Base-by-base conservation (phyloP, 2,329 filamentous ascomycete species). In the Lecanosticta acicola region DNA sequence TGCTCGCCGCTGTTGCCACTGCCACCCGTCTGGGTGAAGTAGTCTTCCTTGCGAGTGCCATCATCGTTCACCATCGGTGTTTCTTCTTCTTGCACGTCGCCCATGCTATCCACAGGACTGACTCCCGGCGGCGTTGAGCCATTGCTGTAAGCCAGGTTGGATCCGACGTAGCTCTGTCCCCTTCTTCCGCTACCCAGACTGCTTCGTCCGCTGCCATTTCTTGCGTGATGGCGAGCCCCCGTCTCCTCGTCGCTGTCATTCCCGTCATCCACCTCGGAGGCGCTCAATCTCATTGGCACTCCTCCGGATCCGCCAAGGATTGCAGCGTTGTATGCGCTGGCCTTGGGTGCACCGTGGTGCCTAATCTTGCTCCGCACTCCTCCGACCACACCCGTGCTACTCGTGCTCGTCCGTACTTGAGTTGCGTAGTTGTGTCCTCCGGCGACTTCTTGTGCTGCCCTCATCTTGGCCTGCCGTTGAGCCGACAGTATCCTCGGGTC, bases 261-360 rank as follows among this genome's bases (percentile, higher is more conserved):
- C 55, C 84, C 89, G 55, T 87, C 88, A 59, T 94, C 89, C 11
- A 97, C 87, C 67, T 98, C 93, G 41, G 87, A 94, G n/a, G 93
- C 91, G 65, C 87, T 94, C 51, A 98, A 75, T 35, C 93, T 83
- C 68, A 96, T 81, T 2, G 93, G 93, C 32, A 97, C 90, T 5
- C n/a, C n/a, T 44, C 88, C 89, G 33, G 83, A 85, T 49, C 87
- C 85, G 46, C 78, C 73, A 44, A 83, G 68, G 49, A 91, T 90
- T 46, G 83, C 84, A 2, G 86, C 84, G 8, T 83, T 82, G 65
- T 94, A 95, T 32, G 87, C 83, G 7, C 86, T 81, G 3, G 87
- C 79, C 34, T 82, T 85, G 7, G 82, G 83, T 64, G 91, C 89
- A 53, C 85, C 84, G 64, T 91, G 86, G 65, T 94, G 89, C 54